phyloP scores from a whole-genome alignment of 306 rosid genomes.

The Quercus berberidifolia region DNA sequence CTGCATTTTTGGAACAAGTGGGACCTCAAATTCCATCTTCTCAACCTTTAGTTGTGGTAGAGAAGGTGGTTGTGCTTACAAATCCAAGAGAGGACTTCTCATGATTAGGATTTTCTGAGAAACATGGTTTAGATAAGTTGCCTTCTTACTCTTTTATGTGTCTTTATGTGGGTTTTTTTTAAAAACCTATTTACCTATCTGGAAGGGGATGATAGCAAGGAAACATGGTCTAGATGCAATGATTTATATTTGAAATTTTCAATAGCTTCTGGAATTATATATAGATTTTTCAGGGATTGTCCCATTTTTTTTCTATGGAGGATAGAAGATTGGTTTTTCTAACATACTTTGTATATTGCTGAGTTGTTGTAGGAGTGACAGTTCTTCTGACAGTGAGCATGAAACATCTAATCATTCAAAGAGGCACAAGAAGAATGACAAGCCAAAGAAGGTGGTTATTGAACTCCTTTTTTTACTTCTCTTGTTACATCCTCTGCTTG shows the following conservation, averaged over 20 bases:
- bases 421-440: constrained; percentile 78
- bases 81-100: background rate
- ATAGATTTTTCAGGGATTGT: background rate
- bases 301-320: background rate
- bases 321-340: constrained; percentile 6
- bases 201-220: background rate
- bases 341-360: constrained; percentile 8
- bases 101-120: background rate
- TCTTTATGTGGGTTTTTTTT: background rate
- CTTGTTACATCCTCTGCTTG: background rate
- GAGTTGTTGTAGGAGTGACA: constrained; percentile 43
- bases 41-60: too few species aligned
- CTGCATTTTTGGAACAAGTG: too few species aligned
- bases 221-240: background rate
- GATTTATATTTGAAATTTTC: background rate
- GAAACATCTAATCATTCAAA: constrained; percentile 65
- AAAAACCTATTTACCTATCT: background rate
- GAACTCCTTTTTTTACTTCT: background rate
- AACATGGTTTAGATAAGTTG: background rate
- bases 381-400: constrained; percentile 68
- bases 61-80: background rate
- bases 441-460: constrained; percentile 60
- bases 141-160: background rate
- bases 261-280: background rate
- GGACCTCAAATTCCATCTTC: too few species aligned